Base-by-base conservation (phyloP, 192 early-diverging fungal species). In the Coemansia reversa region DNA sequence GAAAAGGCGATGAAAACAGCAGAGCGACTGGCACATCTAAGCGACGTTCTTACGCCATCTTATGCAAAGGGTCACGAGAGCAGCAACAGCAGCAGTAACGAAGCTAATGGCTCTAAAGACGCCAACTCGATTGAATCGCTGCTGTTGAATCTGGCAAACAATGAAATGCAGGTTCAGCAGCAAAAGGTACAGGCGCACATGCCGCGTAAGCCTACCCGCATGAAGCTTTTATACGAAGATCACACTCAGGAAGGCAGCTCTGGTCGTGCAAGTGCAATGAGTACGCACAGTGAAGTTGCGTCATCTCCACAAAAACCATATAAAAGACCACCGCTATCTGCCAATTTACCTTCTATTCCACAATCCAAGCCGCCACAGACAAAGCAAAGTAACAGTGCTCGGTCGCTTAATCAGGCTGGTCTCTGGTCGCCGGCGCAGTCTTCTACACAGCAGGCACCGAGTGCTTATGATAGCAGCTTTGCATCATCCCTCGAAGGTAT, bases 101-200 rank as follows among this genome's bases (percentile, higher is more conserved):
- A 35, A 35, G 0, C 33, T 7, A 35, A 42, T 25, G 23, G 12
- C 2, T 49, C 32, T 7, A 30, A 19, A 23, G 65, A 71, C 23
- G 56, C 57, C 5, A 70, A 76, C 47, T 82, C 75, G 24, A 73
- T 82, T 48, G 79, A 82, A 45, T 76, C 79, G 19, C 57, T 82
- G 29, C 55, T 82, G 39, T 58, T 82, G 19, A 75, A 75, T 20
- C 32, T 82, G 60, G 79, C 79, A 19, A 72, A 82, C 61, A 82
- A 82, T 62, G 79, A 82, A 48, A 72, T 76, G 74, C 74, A 82
- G 16, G 73, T 76, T 4, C 79, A 82, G 58, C 73, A 82, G 62
- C 79, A 82, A 65, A 75, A 76, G 47, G 70, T 76, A 20, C 70
- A 82, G 8, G 70, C 73, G 4, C 70, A 82, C 11, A 82, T 76